Base-by-base conservation (phyloP, 768 basidiomycete species). In the Boletus vermiculosoides region DNA sequence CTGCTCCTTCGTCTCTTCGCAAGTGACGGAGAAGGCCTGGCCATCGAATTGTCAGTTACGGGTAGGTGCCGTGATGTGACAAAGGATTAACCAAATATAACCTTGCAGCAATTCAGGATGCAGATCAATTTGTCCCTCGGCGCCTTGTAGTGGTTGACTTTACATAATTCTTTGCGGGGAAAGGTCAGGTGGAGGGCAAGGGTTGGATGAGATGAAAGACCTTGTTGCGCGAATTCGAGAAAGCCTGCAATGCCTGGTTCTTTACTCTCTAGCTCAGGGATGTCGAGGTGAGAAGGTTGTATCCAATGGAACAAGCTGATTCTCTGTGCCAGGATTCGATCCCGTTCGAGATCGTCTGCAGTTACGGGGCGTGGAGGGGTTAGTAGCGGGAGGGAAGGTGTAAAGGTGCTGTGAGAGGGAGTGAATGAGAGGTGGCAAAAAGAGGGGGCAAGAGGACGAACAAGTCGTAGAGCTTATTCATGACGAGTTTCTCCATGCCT, bases 401-500 rank as follows among this genome's bases (percentile, higher is more conserved):
- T 93, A 68, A 97, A 98, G 0, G 94, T 98, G 66, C 96, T 97
- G 70, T 41, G 58, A 55, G 36, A 52, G 48, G 45, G 47, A 9
- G 52, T 58, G 50, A 40, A 52, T 50, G 55, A 61, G 57, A 31
- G 41, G 13, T 28, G 56, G 2, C 12, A 36, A 22, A 15, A 20
- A 12, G 59, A 50, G 37, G 9, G 59, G 23, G 50, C 20, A 20
- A 40, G n/a, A 48, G 5, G 54, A 84, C 90, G 68, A 59, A 98
- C 95, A 91, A 93, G 64, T 94, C 92, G 71, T 97, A 98, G 51
- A 98, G 76, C 50, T 94, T 80, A 65, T 98, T 99, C 97, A 99
- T 98, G 63, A 99, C 97, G 8, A 99, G 82, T 73, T 99, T 99
- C 79, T 99, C 97, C 93, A 98, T 98, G 50, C 94, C 95, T 73